Conservation (phyloP, 2,329 filamentous ascomycete genomes). For the Exophiala mesophila region DNA sequence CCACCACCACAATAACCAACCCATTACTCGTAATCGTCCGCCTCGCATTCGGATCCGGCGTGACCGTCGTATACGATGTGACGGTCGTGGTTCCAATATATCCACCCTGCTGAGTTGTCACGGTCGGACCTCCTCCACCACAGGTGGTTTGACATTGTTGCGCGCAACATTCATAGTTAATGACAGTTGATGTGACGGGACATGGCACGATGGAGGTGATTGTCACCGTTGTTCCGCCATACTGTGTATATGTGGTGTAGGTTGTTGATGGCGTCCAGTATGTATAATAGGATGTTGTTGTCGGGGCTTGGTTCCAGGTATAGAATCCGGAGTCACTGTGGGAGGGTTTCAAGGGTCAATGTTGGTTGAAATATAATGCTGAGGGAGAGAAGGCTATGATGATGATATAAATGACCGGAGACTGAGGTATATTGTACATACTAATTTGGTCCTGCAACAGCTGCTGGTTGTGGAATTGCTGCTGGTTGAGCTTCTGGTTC, state of each 20-base stretch:
- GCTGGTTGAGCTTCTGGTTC: too few relatives aligned
- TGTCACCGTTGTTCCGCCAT: conserved; percentile 21
- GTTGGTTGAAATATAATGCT: too few relatives aligned
- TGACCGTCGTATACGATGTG: conserved; percentile 21
- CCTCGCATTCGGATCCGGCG: conserved; percentile 2
- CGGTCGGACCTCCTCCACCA: conserved; percentile 7
- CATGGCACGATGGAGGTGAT: conserved; percentile 20
- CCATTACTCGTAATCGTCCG: conserved; percentile 21
- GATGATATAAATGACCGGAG: too few relatives aligned
- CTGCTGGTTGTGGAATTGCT: too few relatives aligned
- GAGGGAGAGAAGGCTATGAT: too few relatives aligned
- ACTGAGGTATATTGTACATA: too few relatives aligned
- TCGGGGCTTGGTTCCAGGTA: conserved; percentile 13
- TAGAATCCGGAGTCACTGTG: conserved; percentile 20
- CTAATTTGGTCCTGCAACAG: too few relatives aligned
- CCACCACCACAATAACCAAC: conserved; percentile 18
- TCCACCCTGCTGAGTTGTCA: neutral
- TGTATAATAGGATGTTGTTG: conserved; percentile 22
- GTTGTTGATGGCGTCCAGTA: conserved; percentile 19
- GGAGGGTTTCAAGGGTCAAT: too few relatives aligned
- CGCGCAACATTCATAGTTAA: conserved; percentile 21
- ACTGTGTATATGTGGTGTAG: conserved; percentile 18
- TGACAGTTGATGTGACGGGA: conserved; percentile 20
- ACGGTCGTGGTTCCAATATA: conserved; percentile 18
- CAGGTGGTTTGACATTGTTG: conserved; percentile 20